Conservation (phyloP, 2,329 filamentous ascomycete genomes). For the Aureobasidium sp. region DNA sequence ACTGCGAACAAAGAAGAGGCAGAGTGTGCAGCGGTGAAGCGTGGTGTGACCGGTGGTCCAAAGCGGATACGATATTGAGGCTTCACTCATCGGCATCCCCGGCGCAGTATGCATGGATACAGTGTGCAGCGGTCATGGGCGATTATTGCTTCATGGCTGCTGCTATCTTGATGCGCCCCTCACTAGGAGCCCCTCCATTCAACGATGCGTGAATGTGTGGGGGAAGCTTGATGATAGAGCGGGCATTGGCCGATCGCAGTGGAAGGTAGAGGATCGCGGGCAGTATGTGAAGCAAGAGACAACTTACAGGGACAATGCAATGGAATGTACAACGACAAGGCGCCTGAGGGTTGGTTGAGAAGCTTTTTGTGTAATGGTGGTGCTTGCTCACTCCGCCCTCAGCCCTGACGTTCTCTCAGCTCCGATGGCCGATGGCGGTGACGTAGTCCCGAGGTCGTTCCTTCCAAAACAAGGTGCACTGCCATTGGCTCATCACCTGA, state of each 20-base stretch:
- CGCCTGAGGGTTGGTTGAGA: slow-evolving; percentile 1
- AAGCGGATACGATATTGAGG: background rate
- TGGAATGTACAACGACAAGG: background rate
- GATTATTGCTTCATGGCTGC: background rate
- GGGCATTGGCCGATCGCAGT: background rate
- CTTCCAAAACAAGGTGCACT: background rate
- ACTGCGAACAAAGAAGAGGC: background rate
- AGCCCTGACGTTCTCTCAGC: background rate
- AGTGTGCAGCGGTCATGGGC: background rate
- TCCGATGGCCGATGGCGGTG: background rate
- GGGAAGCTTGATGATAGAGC: background rate
- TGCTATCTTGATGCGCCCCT: background rate
- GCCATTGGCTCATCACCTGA: slow-evolving; percentile 6
- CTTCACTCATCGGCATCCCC: background rate
- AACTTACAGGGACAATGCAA: slow-evolving; percentile 3
- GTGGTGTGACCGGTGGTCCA: background rate
- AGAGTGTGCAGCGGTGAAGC: background rate
- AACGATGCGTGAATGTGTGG: background rate
- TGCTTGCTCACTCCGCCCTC: background rate
- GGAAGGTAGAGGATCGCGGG: background rate
- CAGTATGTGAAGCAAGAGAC: background rate
- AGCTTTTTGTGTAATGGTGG: slow-evolving; percentile 3
- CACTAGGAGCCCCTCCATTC: slow-evolving; percentile 2
- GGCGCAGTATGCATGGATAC: background rate
- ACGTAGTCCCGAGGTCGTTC: background rate